Evolutionary conservation across 1,139 yeast species (phyloP), one percentile per base, ranked within the genome.

Genomic region (Debaryomyces nepalensis): DNA sequence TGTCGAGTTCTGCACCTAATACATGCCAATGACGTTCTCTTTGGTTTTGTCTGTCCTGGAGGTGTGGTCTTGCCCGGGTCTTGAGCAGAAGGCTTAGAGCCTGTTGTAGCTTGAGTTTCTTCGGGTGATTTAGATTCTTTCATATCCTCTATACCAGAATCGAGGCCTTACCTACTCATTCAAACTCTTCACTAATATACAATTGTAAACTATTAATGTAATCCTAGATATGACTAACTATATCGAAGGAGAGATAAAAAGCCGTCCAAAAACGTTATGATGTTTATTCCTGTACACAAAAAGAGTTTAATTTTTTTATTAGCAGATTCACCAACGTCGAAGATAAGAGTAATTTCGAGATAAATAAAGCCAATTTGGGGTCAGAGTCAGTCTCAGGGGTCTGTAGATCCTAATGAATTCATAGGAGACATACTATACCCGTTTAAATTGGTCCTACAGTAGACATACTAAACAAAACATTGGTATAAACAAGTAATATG

Each of bases 1-100:
- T 87, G 95, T 43, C 93, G 73, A 38, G 81, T 77, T 31, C 95
- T 70, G 56, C 96, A 87, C 37, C 90, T 65, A 11, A 82, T 80
- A 57, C 95, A 87, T 1, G 79, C 78, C 41, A 71, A 53, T 6
- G 68, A 57, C 3, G 71, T 66, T 41, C 77, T 49, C 43, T 70
- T 71, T 22, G 52, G 63, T 33, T 53, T 55, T 9, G 46, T 37
- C 19, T 41, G 40, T 16, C 24, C 26, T 9, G 29, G 22, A 15
- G 11, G 21, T n/a, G 22, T 4, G n/a, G 19, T 23, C 22, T 24
- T 34, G 10, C 16, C 21, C 12, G 20, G 16, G 8, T 18, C 26
- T 9, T 10, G n/a, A 6, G 30, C 30, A 20, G 20, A 10, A 18
- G 31, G 9, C 16, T 34, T 26, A 14, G 21, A 3, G 16, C 6